These are phyloP conservation scores for Neurospora discreta DNA, from an alignment of 495 filamentous ascomycete species.

Conservation along the genomic window DNA sequence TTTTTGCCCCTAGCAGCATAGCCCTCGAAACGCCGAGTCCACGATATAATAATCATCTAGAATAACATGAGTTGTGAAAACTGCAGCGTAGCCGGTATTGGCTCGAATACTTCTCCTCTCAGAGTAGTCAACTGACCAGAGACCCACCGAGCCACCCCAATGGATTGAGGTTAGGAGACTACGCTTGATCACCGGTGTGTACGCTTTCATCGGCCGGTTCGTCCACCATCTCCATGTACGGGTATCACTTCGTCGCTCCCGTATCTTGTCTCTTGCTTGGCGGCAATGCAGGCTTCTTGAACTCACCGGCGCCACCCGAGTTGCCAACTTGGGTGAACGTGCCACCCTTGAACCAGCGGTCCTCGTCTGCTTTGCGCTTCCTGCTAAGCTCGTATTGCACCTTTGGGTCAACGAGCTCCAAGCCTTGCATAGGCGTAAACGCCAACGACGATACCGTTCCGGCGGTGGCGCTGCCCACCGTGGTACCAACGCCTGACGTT, in stretches of 20 bases:
- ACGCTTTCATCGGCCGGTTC: not conserved
- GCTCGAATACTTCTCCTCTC: not conserved
- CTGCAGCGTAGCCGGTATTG: not conserved
- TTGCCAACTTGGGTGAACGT: slow-evolving; percentile 85
- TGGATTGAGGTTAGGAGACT: not conserved
- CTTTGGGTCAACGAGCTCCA: slow-evolving; percentile 94
- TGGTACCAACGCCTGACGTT: slow-evolving; percentile 62
- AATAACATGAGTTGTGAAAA: not conserved
- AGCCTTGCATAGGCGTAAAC: slow-evolving; percentile 87
- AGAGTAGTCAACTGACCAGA: not conserved
- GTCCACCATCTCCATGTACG: not conserved
- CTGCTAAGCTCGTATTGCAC: slow-evolving; percentile 67
- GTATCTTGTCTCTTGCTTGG: slow-evolving; percentile 48
- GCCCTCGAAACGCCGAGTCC: not conserved
- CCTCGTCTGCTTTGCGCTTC: slow-evolving; percentile 88
- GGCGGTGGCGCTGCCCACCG: slow-evolving; percentile 37
- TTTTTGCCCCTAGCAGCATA: not conserved
- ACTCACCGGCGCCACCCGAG: slow-evolving; percentile 17
- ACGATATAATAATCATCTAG: not conserved
- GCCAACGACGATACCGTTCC: slow-evolving; percentile 83
- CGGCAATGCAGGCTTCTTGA: slow-evolving; percentile 52
- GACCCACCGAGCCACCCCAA: not conserved
- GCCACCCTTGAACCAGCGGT: slow-evolving; percentile 90
- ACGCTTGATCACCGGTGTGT: not conserved
- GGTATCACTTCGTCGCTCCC: slow-evolving; percentile 32